Conservation (phyloP, 176 grass and related monocot species). For the Ananas comosus region DNA sequence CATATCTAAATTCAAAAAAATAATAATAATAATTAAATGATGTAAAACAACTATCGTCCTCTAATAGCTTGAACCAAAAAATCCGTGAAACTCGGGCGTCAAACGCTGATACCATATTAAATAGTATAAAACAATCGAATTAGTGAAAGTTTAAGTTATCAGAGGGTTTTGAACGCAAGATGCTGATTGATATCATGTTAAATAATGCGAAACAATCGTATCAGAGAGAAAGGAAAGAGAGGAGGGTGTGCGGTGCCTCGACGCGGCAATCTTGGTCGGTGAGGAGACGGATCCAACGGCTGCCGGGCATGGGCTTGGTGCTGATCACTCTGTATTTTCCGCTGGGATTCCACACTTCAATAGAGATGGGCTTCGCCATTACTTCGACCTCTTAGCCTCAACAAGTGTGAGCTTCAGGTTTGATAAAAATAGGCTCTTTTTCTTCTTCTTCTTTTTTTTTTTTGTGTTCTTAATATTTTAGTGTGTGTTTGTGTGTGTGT, state of each 20-base stretch:
- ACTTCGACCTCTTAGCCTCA: background rate
- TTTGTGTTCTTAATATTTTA: background rate
- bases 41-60: background rate
- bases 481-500: background rate
- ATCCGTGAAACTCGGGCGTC: too few relatives aligned
- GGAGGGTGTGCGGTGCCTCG: constrained; percentile 16
- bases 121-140: too few relatives aligned
- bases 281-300: constrained; percentile 81
- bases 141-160: too few relatives aligned
- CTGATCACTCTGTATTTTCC: constrained; percentile 80
- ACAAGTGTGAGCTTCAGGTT: background rate
- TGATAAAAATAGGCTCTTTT: background rate
- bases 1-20: constrained; percentile 33
- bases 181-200: too few relatives aligned
- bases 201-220: background rate
- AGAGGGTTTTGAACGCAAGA: too few relatives aligned
- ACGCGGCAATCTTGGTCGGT: constrained; percentile 83
- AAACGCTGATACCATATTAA: too few relatives aligned
- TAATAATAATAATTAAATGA: background rate
- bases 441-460: background rate
- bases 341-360: constrained; percentile 88
- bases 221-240: background rate
- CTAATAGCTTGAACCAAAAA: too few relatives aligned
- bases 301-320: constrained; percentile 95
- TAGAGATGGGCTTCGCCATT: constrained; percentile 76